These are phyloP conservation scores for Infundibulicybe gibba DNA, from an alignment of 768 basidiomycete species.

Conservation along the genomic window DNA sequence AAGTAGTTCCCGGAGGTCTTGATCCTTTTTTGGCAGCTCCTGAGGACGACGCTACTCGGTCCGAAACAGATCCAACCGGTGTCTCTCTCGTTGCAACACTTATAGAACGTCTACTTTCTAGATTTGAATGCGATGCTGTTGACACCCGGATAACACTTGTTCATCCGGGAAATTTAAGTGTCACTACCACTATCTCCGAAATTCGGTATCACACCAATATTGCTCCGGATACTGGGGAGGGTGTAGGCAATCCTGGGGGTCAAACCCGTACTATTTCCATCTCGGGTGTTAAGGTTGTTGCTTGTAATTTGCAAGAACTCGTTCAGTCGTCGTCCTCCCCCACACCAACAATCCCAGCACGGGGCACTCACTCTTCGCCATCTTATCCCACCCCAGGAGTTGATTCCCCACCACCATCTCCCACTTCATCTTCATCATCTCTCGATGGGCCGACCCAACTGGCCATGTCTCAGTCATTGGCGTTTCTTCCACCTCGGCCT, in stretches of 20 bases:
- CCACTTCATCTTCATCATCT: constrained; percentile 53
- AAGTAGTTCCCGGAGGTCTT: constrained; percentile 66
- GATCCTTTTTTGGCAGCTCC: constrained; percentile 44
- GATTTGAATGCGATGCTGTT: constrained; percentile 72
- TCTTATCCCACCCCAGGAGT: constrained; percentile 7
- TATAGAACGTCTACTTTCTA: constrained; percentile 73
- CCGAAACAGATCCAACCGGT: constrained; percentile 63
- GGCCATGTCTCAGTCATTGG: constrained; percentile 76
- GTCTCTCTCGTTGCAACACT: constrained; percentile 79
- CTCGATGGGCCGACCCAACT: constrained; percentile 63
- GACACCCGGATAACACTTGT: constrained; percentile 68
- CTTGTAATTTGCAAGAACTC: constrained; percentile 34
- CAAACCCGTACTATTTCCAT: constrained; percentile 50
- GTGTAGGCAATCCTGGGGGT: constrained; percentile 12
- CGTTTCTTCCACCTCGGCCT: constrained; percentile 48
- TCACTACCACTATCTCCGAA: constrained; percentile 56
- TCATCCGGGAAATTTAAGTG: constrained; percentile 57
- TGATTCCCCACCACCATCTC: constrained; percentile 23
- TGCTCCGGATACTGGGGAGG: constrained; percentile 1
- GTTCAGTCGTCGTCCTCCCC: constrained; percentile 12
- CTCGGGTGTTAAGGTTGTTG: constrained; percentile 52
- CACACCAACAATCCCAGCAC: not conserved
- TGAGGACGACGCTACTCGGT: constrained; percentile 34
- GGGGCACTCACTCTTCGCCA: constrained; percentile 5
- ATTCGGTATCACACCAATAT: constrained; percentile 49